A percentile compares a stretch with the other conserved stretches of the same genome.
phyloP scores from a whole-genome alignment of 257 asterid genomes.

The Solanum ahanhuiri region DNA sequence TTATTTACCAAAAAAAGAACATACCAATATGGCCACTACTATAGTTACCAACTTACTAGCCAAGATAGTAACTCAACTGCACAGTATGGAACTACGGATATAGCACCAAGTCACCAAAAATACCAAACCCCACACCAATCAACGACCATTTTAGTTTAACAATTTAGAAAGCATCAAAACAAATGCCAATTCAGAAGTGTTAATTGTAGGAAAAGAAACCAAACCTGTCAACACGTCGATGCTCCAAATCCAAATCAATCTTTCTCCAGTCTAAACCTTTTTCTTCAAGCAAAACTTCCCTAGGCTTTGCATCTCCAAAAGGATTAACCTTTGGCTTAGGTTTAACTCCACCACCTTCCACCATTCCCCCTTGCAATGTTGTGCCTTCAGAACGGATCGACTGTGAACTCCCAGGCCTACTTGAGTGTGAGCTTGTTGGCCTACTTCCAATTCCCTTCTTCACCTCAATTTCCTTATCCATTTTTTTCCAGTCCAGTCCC shows the following conservation, averaged over 20 bases:
- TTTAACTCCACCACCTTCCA: constrained; percentile 32
- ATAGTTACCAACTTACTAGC: background rate
- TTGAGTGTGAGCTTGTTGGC: constrained; percentile 81
- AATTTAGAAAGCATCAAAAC: background rate
- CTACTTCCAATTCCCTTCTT: constrained; percentile 54
- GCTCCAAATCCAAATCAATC: constrained; percentile 84
- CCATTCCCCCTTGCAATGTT: constrained; percentile 17
- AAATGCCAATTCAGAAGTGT: background rate
- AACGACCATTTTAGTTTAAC: background rate
- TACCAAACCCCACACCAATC: background rate
- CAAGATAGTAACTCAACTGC: background rate
- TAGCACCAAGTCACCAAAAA: background rate
- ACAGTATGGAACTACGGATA: background rate
- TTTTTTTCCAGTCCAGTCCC: constrained; percentile 91
- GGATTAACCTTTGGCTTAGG: constrained; percentile 85
- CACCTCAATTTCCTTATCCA: constrained; percentile 59
- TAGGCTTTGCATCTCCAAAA: constrained; percentile 92
- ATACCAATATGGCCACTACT: background rate
- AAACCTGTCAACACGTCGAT: constrained; percentile 68
- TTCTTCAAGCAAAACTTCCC: constrained; percentile 89
- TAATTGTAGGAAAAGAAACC: background rate
- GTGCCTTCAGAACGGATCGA: constrained; percentile 43
- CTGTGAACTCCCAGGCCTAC: constrained; percentile 74
- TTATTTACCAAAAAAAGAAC: background rate
- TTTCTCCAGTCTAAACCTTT: constrained; percentile 96